Evolutionary conservation across 2,329 filamentous ascomycete species (phyloP).

Genomic region (Cordyceps cateniannulata): DNA sequence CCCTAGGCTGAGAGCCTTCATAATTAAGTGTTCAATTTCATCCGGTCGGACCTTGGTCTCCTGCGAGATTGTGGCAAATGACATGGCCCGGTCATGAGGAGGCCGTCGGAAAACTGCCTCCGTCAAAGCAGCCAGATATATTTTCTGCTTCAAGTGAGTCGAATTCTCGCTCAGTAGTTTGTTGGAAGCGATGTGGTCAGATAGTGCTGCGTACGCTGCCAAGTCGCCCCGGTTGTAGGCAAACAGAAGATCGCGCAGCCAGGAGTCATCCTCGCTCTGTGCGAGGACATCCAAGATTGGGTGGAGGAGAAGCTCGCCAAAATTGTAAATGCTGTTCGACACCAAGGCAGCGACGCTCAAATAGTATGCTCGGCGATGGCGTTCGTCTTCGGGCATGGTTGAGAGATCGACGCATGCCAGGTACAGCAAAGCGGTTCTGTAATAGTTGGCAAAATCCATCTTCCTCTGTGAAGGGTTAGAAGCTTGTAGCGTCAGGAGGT

Average conservation of each 20-base stretch:
- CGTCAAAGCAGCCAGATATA: conserved; percentile 90
- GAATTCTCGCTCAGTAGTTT: conserved; percentile 72
- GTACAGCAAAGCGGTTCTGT: conserved; percentile 95
- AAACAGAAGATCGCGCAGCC: conserved; percentile 93
- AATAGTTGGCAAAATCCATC: conserved; percentile 91
- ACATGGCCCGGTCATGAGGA: conserved; percentile 91
- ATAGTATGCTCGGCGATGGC: conserved; percentile 80
- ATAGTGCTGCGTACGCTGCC: conserved; percentile 75
- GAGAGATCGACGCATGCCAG: conserved; percentile 89
- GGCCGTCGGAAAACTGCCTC: conserved; percentile 94
- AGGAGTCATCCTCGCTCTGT: conserved; percentile 65
- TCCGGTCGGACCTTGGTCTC: conserved; percentile 88
- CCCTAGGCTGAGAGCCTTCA: conserved; percentile 96
- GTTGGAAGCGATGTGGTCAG: conserved; percentile 74
- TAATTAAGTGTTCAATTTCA: conserved; percentile 96
- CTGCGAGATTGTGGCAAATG: conserved; percentile 77
- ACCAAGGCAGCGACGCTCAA: conserved; percentile 88
- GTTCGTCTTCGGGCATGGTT: conserved; percentile 66
- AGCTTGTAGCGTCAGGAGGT: background rate
- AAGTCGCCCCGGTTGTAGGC: conserved; percentile 97
- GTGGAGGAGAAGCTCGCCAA: conserved; percentile 95
- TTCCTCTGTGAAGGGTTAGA: conserved; percentile 44
- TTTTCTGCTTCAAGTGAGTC: conserved; percentile 89
- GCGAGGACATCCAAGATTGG: conserved; percentile 82
- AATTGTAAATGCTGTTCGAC: conserved; percentile 97